Percentiles rank a stretch among this genome's conserved stretches.
Conservation (phyloP, 305 asterid species). For the Euphrasia arctica region DNA sequence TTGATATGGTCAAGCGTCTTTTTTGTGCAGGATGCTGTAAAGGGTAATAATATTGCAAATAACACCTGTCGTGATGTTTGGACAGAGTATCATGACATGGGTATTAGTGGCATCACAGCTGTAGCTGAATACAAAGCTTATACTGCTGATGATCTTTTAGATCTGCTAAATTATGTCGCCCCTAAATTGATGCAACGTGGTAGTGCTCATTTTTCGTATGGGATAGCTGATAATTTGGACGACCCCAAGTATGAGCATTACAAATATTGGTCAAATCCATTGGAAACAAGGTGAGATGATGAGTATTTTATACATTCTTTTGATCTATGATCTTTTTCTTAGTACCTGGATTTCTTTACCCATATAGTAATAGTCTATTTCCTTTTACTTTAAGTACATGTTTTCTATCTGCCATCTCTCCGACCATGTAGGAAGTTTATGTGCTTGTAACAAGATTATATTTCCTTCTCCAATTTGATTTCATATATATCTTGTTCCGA, state of each 20-base stretch:
- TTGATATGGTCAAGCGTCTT: conserved; percentile 11
- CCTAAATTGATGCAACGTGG: conserved; percentile 93
- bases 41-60: conserved; percentile 64
- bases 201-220: conserved; percentile 79
- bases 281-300: conserved; percentile 71
- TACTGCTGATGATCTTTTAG: conserved; percentile 71
- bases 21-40: conserved; percentile 68
- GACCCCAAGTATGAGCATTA: conserved; percentile 73
- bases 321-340: background rate
- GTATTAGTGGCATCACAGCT: conserved; percentile 70
- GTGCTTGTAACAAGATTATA: background rate
- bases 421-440: background rate
- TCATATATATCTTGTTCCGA: background rate
- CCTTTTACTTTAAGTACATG: background rate
- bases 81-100: conserved; percentile 95
- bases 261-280: conserved; percentile 89
- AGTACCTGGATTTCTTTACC: background rate
- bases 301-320: conserved; percentile 17
- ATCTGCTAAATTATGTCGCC: conserved; percentile 71
- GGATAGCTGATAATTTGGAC: conserved; percentile 84
- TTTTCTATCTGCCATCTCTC: background rate
- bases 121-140: conserved; percentile 76
- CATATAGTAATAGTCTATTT: background rate
- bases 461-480: background rate
- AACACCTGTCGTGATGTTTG: conserved; percentile 78